A percentile compares a stretch with the other conserved stretches of the same genome.
phyloP scores from a whole-genome alignment of 2,329 filamentous ascomycete genomes.

The Penicillium sp. region DNA sequence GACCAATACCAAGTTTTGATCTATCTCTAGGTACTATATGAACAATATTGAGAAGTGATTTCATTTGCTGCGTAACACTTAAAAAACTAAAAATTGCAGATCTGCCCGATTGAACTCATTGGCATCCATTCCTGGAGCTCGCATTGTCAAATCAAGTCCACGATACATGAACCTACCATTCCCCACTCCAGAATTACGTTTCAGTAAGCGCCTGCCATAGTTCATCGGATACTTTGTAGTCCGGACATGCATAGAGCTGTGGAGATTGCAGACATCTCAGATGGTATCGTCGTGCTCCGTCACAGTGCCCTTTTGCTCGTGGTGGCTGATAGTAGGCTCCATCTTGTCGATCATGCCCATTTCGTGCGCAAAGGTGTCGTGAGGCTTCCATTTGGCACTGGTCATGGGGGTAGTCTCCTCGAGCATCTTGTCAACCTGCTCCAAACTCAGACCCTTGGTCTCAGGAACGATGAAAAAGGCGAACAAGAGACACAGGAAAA shows the following conservation, averaged over 20 bases:
- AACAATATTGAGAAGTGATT: background rate
- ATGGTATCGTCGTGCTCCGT: constrained; percentile 1
- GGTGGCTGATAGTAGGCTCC: constrained; percentile 1
- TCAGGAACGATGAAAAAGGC: constrained; percentile 71
- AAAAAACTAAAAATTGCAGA: background rate
- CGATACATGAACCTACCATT: background rate
- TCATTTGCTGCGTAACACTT: background rate
- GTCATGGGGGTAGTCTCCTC: constrained; percentile 78
- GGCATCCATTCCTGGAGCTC: background rate
- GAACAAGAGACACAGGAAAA: constrained; percentile 66
- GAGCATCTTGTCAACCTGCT: constrained; percentile 85
- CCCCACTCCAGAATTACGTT: background rate
- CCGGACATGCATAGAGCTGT: background rate
- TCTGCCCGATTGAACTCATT: background rate
- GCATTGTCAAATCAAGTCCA: background rate
- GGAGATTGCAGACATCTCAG: background rate
- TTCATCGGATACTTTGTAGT: background rate
- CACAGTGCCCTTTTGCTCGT: constrained; percentile 5
- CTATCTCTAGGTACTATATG: background rate
- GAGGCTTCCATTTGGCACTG: constrained; percentile 73
- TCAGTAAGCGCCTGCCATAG: background rate
- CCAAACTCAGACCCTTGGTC: constrained; percentile 73
- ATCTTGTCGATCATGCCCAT: constrained; percentile 50
- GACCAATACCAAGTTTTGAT: constrained; percentile 1
- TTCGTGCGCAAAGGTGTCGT: constrained; percentile 64